Evolutionary conservation across 345 rosid genomes (phyloP), one percentile per base, ranked within the genome.

Genomic region (Euphorbia tirucalli): DNA sequence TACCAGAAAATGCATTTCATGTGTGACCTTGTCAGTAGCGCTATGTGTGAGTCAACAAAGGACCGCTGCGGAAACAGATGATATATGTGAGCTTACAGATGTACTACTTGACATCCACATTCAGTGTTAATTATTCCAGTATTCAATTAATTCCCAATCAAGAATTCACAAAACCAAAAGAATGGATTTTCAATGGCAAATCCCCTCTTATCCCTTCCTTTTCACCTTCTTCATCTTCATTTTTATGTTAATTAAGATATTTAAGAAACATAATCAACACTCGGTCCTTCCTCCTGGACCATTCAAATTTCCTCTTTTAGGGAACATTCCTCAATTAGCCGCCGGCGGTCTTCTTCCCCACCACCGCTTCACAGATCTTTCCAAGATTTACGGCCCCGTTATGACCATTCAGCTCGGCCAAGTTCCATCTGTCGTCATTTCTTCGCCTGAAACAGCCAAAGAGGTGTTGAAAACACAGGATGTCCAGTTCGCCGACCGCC

Each of bases 311-410:
- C 85, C 85, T 28, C 0, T 84, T 5, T 46, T 81, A 2, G 87
- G 87, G 6, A 84, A 79, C 55, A 3, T 79, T 35, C 85, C 75
- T 56, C 76, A 74, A 27, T 60, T 81, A 46, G 52, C 52, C 19
- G 18, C 52, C 0, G 11, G n/a, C 50, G 69, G 74, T 9, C 14
- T 66, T 24, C 62, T 61, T 7, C 59, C 67, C 49, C 70, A 64
- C 21, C 63, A 52, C 9, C 19, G 62, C 2, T 52, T 50, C 13
- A 9, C 19, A 27, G 63, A 54, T 3, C 35, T 64, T 19, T 52
- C 69, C 4, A 72, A 27, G 31, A 64, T 22, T 39, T 14, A 72
- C 11, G 75, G 75, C 39, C 49, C 62, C 1, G 7, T 72, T 2
- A 72, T 72, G 75, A 37, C 21, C 5, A 14, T 72, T 64, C 64